Conservation (phyloP, 73 alveolate genomes). For the Paramecium caudatum region DNA sequence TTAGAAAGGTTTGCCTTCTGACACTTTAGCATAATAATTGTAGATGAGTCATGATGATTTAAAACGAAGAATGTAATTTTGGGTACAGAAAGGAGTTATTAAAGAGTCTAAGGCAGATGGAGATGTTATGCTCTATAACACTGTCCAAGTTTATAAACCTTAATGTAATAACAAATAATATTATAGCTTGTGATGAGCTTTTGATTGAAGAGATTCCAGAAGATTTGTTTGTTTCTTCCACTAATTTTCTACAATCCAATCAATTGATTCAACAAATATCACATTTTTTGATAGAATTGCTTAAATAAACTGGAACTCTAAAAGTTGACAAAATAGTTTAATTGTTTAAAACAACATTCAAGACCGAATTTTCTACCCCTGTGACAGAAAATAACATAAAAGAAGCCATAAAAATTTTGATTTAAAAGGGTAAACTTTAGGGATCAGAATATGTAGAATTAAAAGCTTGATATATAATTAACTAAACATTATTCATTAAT, state of each 20-base stretch:
- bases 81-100: conserved; percentile 75
- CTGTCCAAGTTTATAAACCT: conserved; percentile 13
- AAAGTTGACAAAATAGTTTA: conserved; percentile 3
- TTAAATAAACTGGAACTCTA: conserved; percentile 40
- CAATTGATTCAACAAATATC: conserved; percentile 54
- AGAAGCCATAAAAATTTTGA: conserved; percentile 56
- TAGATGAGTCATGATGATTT: conserved; percentile 62
- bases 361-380: conserved; percentile 39
- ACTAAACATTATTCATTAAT: background rate
- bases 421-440: conserved; percentile 51
- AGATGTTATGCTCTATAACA: background rate
- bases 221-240: conserved; percentile 54
- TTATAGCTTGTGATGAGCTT: conserved; percentile 19
- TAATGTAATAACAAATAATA: background rate
- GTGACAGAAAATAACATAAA: conserved; percentile 48
- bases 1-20: conserved; percentile 57
- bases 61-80: conserved; percentile 67
- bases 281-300: conserved; percentile 5
- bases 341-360: conserved; percentile 57
- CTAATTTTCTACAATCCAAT: conserved; percentile 40
- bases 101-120: conserved; percentile 44
- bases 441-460: conserved; percentile 43
- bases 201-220: conserved; percentile 60
- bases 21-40: conserved; percentile 37
- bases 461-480: conserved; percentile 3